Evolutionary conservation across 345 rosid genomes (phyloP).

Genomic region (Aquilaria sinensis): DNA sequence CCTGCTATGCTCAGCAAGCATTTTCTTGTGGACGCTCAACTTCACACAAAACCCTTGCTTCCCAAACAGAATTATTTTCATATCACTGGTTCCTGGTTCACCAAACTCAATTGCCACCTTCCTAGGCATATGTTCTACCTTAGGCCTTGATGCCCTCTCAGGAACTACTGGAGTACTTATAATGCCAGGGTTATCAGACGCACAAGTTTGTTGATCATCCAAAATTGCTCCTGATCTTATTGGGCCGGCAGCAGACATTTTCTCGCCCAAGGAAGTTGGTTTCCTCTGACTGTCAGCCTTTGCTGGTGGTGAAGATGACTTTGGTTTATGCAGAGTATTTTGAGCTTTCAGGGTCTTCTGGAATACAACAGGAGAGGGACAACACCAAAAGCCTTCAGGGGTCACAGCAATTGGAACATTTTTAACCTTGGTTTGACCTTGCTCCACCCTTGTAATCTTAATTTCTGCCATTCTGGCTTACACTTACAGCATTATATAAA

Average conservation of each 20-base stretch:
- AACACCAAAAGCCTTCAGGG: constrained; percentile 99
- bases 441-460: constrained; percentile 62
- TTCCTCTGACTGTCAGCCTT: constrained; percentile 44
- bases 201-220: constrained; percentile 41
- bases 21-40: constrained; percentile 77
- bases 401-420: constrained; percentile 95
- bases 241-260: constrained; percentile 44
- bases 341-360: constrained; percentile 75
- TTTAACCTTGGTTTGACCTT: constrained; percentile 77
- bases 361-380: constrained; percentile 91
- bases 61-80: constrained; percentile 78
- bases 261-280: constrained; percentile 40
- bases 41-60: constrained; percentile 96
- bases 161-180: constrained; percentile 32
- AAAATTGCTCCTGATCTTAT: constrained; percentile 42
- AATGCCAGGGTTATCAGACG: constrained; percentile 28
- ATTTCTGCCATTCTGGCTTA: constrained; percentile 69
- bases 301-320: constrained; percentile 47
- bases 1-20: constrained; percentile 60
- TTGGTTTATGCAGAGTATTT: constrained; percentile 54
- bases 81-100: constrained; percentile 79
- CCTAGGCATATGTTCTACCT: constrained; percentile 71
- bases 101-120: constrained; percentile 96
- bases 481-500: constrained; percentile 21
- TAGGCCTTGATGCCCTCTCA: constrained; percentile 64